Base-by-base conservation (phyloP, 2,329 filamentous ascomycete species). In the Aquanectria penicillioides region DNA sequence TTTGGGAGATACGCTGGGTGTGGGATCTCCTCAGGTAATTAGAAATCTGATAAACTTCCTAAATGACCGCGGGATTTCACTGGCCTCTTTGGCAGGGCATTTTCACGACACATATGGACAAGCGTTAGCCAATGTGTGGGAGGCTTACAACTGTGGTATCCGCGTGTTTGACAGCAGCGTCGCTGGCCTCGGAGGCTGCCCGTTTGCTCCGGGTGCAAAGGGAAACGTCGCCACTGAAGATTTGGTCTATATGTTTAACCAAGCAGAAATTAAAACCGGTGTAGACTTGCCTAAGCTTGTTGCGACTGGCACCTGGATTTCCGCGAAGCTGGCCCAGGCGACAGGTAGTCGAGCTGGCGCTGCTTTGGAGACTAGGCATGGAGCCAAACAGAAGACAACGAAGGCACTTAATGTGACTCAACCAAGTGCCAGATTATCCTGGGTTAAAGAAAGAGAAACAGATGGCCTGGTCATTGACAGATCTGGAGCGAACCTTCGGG, bases 41-140 rank as follows among this genome's bases (percentile, higher is more conserved):
- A 71, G 73, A 3, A 74, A 81, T 57, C 74, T 88, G 6, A 72
- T 87, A 43, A 78, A 79, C 44, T 81, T 71, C 55, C 71, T 87
- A 54, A 71, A 75, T 8, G 78, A 82, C 5, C 81, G 83, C 1
- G 83, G 82, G 0, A 77, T 91, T 3, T 80, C 83, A 4, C 77
- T 79, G 13, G 78, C 80, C 28, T 82, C 15, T 1, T 13, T 91
- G 2, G 89, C 88, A 0, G 82, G 89, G 58, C 89, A 92, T 70
- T 91, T 91, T 69, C 89, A 92, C 67, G 89, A 92, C 66, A 91
- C 89, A 0, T 90, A 89, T 68, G 89, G 88, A 4, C 86, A 89
- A 69, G 89, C 87, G 1, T 77, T 90, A 2, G 85, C 88, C 2
- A 91, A 91, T 68, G 84, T 85, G 0, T 83, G 88, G 63, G 82